Conservation (phyloP, 305 asterid species). For the Ilex paraguariensis region DNA sequence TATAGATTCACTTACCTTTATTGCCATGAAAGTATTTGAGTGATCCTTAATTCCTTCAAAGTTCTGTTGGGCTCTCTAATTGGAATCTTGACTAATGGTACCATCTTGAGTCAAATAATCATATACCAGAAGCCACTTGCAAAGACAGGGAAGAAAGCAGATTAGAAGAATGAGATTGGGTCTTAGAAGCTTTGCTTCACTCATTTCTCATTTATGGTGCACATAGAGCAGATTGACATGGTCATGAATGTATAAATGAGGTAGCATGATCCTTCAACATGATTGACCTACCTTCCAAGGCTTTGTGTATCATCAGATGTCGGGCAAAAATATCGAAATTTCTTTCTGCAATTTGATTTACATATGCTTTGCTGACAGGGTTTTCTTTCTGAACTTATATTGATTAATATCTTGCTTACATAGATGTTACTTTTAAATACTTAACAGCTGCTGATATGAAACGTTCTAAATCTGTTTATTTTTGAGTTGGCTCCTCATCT, state of each 20-base stretch:
- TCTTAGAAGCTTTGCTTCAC: background rate
- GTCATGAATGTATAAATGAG: too few relatives aligned
- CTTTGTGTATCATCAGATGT: background rate
- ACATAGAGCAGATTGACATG: too few relatives aligned
- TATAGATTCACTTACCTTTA: background rate
- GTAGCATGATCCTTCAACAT: background rate
- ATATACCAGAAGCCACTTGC: slow-evolving; percentile 54
- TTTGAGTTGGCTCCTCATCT: too few relatives aligned
- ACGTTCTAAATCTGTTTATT: too few relatives aligned
- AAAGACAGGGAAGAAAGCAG: slow-evolving; percentile 69
- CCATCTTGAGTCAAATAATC: slow-evolving; percentile 81
- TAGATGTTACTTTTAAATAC: too few relatives aligned
- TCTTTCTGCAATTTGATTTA: too few relatives aligned
- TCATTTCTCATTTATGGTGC: background rate
- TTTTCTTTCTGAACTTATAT: too few relatives aligned
- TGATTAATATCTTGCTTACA: too few relatives aligned
- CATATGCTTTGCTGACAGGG: too few relatives aligned
- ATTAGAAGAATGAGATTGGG: slow-evolving; percentile 29
- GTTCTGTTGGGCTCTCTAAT: slow-evolving; percentile 81
- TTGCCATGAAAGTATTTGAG: background rate
- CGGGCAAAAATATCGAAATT: background rate
- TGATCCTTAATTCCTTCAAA: slow-evolving; percentile 25
- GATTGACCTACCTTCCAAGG: background rate
- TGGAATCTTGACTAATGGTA: slow-evolving; percentile 77
- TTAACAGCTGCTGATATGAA: too few relatives aligned